Evolutionary conservation across 2,329 filamentous ascomycete species (phyloP).

Genomic region (Clonostachys chloroleuca): DNA sequence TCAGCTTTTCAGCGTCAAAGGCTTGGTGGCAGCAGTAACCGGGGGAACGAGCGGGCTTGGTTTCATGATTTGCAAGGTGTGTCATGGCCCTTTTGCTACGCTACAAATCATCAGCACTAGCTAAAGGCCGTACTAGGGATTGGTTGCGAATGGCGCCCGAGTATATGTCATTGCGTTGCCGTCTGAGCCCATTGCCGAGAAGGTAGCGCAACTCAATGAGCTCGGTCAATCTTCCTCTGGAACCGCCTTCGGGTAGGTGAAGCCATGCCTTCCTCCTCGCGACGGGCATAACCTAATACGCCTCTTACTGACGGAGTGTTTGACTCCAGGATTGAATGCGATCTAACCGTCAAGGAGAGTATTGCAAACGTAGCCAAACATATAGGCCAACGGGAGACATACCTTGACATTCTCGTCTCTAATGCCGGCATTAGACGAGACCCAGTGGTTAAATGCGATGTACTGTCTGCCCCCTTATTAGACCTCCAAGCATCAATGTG

Average conservation of each 20-base stretch:
- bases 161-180: conserved; percentile 35
- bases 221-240: conserved; percentile 28
- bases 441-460: conserved; percentile 33
- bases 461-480: conserved; percentile 29
- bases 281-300: background rate
- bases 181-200: conserved; percentile 31
- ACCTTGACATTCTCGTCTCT: conserved; percentile 41
- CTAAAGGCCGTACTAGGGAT: conserved; percentile 19
- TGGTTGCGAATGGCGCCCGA: conserved; percentile 38
- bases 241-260: conserved; percentile 26
- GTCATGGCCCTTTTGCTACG: background rate
- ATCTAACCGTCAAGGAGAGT: conserved; percentile 32
- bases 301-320: no score
- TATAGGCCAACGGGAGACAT: conserved; percentile 25
- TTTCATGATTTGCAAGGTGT: conserved; percentile 38
- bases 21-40: conserved; percentile 25
- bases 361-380: conserved; percentile 24
- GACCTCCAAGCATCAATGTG: conserved; percentile 41
- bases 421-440: conserved; percentile 44
- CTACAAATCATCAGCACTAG: background rate
- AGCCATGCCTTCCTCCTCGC: background rate
- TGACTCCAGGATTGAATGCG: conserved; percentile 19
- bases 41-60: conserved; percentile 37
- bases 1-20: conserved; percentile 16
- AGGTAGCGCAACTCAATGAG: conserved; percentile 28